phyloP scores from a whole-genome alignment of 345 rosid genomes.

The Arabis hirsuta region DNA sequence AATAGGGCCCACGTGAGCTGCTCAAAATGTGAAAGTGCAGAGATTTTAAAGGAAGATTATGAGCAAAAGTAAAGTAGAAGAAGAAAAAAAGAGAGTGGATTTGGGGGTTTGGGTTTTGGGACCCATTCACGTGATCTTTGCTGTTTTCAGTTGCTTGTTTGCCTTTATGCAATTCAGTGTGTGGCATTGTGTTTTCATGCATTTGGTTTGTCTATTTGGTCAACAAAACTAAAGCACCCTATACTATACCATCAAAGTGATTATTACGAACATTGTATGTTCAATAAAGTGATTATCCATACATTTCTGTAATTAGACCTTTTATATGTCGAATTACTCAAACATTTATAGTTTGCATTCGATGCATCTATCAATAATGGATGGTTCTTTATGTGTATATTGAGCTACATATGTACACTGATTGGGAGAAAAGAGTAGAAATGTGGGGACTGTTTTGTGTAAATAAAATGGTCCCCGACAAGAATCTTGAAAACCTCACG shows the following conservation, averaged over 20 bases:
- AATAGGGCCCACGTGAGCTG: constrained; percentile 35
- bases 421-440: not conserved
- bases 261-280: not conserved
- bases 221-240: not conserved
- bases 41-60: not conserved
- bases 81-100: not conserved
- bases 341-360: not conserved
- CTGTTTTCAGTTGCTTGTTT: constrained; percentile 22
- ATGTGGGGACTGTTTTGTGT: constrained; percentile 9
- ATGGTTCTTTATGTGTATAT: not conserved
- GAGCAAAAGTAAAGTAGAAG: not conserved
- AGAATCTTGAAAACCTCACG: constrained; percentile 37
- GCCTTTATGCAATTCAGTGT: not conserved
- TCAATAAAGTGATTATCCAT: not conserved
- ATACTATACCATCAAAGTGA: not conserved
- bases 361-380: not conserved
- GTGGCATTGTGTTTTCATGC: constrained; percentile 23
- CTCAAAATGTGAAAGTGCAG: constrained; percentile 41
- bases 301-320: not conserved
- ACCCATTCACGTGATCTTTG: constrained; percentile 24
- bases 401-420: not conserved
- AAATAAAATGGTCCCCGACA: constrained; percentile 36
- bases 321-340: not conserved
- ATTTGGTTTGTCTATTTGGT: constrained; percentile 14
- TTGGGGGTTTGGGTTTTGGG: constrained; percentile 15